A percentile compares a stretch with the other conserved stretches of the same genome.
Evolutionary conservation across 495 filamentous ascomycete genomes (phyloP).

Genomic region (Poronia punctata): DNA sequence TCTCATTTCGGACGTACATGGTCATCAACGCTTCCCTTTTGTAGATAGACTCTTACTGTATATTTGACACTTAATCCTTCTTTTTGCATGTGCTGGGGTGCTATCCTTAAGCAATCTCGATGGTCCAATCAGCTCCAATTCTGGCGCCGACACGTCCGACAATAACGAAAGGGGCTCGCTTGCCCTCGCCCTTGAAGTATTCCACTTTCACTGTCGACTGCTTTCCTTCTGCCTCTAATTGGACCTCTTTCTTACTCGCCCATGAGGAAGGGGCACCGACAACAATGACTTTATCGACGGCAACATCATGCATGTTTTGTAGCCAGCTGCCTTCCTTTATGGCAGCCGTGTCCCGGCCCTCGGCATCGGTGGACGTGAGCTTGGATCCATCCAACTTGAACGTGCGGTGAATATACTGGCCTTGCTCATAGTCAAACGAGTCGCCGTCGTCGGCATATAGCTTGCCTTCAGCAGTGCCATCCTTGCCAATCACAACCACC

Average conservation of each 20-base stretch:
- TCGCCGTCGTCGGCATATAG: constrained; percentile 94
- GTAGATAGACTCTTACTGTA: no score
- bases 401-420: constrained; percentile 76
- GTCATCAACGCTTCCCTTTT: no score
- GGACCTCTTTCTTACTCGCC: constrained; percentile 60
- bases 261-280: constrained; percentile 69
- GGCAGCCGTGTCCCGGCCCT: constrained; percentile 46
- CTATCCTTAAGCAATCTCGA: constrained; percentile 50
- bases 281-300: constrained; percentile 75
- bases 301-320: constrained; percentile 67
- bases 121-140: constrained; percentile 77
- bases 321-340: constrained; percentile 65
- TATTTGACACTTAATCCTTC: neutral
- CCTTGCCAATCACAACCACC: constrained; percentile 65
- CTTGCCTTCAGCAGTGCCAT: constrained; percentile 67
- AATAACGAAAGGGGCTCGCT: constrained; percentile 70
- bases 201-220: constrained; percentile 52
- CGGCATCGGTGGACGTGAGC: constrained; percentile 44
- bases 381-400: constrained; percentile 55
- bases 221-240: constrained; percentile 60
- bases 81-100: no score
- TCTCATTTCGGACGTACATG: no score
- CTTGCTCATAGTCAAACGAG: constrained; percentile 77
- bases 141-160: constrained; percentile 69
- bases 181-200: constrained; percentile 50